phyloP scores from a whole-genome alignment of 2,329 filamentous ascomycete genomes.

The Aciculosporium take region DNA sequence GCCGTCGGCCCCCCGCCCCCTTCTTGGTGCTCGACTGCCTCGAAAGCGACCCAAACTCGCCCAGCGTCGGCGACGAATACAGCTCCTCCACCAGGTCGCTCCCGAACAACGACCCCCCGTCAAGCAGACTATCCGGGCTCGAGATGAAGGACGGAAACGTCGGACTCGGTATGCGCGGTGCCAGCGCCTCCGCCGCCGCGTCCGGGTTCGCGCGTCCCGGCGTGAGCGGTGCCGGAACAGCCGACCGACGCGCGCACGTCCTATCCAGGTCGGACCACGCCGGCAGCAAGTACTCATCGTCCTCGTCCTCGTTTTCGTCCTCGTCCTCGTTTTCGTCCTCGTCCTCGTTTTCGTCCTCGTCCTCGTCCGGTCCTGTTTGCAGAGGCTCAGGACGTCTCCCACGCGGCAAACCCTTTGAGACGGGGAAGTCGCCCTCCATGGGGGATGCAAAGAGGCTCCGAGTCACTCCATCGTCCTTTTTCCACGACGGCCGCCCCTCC shows the following conservation, averaged over 20 bases:
- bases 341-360: not conserved
- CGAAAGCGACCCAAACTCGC: too few species aligned
- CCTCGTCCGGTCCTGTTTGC: constrained; percentile 4
- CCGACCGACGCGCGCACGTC: constrained; percentile 17
- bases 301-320: not conserved
- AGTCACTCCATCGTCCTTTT: constrained; percentile 6
- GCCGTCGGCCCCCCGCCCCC: too few species aligned
- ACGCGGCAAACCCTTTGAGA: constrained; percentile 21
- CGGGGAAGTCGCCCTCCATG: constrained; percentile 20
- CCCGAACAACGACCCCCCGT: constrained; percentile 19
- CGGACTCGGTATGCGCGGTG: constrained; percentile 22
- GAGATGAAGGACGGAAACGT: constrained; percentile 23
- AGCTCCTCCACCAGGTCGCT: constrained; percentile 9
- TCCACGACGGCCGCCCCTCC: constrained; percentile 4
- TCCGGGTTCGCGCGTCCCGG: constrained; percentile 9
- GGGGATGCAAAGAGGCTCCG: constrained; percentile 16
- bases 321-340: not conserved
- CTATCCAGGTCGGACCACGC: constrained; percentile 14
- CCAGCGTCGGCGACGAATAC: too few species aligned
- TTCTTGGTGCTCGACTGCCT: too few species aligned
- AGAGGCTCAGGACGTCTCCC: constrained; percentile 16
- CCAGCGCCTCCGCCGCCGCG: constrained; percentile 5
- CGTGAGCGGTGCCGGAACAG: constrained; percentile 21
- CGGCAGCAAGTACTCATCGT: not conserved
- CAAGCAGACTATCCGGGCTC: constrained; percentile 17